Conservation (phyloP, 805 yeast genomes). For the Barnettozyma californica region DNA sequence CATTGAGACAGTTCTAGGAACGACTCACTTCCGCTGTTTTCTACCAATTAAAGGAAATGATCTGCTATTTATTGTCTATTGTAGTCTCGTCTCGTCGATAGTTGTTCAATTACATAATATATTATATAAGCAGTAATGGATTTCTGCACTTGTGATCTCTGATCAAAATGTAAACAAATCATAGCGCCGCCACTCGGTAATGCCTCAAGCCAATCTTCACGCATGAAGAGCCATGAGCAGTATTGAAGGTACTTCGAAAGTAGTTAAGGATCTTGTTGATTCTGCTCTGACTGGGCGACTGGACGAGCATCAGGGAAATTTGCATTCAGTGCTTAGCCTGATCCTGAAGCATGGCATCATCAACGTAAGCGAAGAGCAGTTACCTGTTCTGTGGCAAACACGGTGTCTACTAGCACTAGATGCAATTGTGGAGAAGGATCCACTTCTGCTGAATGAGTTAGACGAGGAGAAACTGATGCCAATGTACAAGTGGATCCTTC, state of each 20-base stretch:
- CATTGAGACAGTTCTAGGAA: background rate
- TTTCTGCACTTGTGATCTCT: background rate
- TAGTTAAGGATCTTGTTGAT: background rate
- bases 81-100: too few relatives aligned
- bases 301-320: conserved; percentile 19
- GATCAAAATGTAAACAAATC: background rate
- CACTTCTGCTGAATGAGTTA: conserved; percentile 16
- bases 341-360: conserved; percentile 22
- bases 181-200: background rate
- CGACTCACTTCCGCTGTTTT: background rate
- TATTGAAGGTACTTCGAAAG: background rate
- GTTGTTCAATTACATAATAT: background rate
- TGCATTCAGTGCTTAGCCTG: conserved; percentile 16
- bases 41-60: background rate
- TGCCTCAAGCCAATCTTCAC: background rate
- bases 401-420: conserved; percentile 21
- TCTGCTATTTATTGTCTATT: too few relatives aligned
- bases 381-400: conserved; percentile 14
- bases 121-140: background rate
- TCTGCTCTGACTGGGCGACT: background rate
- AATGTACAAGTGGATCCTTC: conserved; percentile 20
- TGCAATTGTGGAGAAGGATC: conserved; percentile 18
- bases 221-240: background rate
- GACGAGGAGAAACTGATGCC: conserved; percentile 3
- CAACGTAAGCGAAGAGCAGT: conserved; percentile 3